These are phyloP conservation scores for Sphagnum contortum DNA, from an alignment of 225 moss, liverwort and hornwort genomes.

Conservation along the genomic window DNA sequence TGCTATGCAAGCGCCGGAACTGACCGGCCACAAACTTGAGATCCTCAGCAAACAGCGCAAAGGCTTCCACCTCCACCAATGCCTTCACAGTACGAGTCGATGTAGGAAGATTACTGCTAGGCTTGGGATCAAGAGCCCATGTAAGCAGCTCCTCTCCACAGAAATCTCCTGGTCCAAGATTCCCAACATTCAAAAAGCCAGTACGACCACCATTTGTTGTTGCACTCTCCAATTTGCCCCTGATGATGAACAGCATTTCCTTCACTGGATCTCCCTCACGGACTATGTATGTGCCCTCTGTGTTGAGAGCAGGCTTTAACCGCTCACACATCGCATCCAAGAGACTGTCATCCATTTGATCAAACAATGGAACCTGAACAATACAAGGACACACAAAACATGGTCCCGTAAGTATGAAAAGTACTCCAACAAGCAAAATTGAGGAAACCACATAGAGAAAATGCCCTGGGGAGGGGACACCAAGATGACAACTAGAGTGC, in stretches of 20 bases:
- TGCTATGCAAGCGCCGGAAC: slow-evolving; percentile 90
- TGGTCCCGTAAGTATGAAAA: no score
- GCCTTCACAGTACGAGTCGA: slow-evolving; percentile 77
- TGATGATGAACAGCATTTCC: slow-evolving; percentile 88
- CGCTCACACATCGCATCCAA: slow-evolving; percentile 96
- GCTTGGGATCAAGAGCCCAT: slow-evolving; percentile 91
- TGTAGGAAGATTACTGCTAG: slow-evolving; percentile 66
- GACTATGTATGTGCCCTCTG: slow-evolving; percentile 66
- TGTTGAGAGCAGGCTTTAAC: slow-evolving; percentile 69
- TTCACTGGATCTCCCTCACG: slow-evolving; percentile 94
- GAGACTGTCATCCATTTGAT: slow-evolving; percentile 90
- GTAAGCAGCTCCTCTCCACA: slow-evolving; percentile 96
- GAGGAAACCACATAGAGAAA: no score
- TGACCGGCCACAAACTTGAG: slow-evolving; percentile 93
- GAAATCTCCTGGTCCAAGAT: slow-evolving; percentile 54
- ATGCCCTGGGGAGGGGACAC: no score
- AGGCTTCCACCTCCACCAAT: slow-evolving; percentile 80
- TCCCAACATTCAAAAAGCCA: slow-evolving; percentile 56
- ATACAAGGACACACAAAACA: background rate
- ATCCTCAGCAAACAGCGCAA: slow-evolving; percentile 71
- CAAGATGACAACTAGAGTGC: no score
- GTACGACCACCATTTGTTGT: slow-evolving; percentile 65
- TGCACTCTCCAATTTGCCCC: slow-evolving; percentile 70
- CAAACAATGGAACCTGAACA: slow-evolving; percentile 76
- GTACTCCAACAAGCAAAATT: no score